A percentile compares a stretch with the other conserved stretches of the same genome.
Evolutionary conservation across 108 stramenopile genomes (phyloP).

Genomic region (Cyclotella baltica): DNA sequence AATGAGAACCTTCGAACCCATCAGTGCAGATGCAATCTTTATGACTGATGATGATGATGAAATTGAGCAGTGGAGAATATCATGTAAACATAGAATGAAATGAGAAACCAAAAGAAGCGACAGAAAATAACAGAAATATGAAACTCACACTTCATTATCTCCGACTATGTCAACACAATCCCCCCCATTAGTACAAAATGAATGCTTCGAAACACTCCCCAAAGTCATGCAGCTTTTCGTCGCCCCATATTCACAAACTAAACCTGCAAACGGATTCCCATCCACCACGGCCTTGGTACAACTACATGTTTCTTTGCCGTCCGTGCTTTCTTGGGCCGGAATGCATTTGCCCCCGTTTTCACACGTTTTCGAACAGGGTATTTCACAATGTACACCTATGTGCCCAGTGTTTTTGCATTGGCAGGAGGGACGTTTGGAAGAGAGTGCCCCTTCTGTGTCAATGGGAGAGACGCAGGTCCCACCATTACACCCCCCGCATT

Average conservation of each 20-base stretch:
- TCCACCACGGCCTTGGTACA: slow-evolving; percentile 51
- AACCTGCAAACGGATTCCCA: slow-evolving; percentile 54
- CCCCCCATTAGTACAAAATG: slow-evolving; percentile 74
- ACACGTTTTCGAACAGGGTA: slow-evolving; percentile 33
- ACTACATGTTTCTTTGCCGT: slow-evolving; percentile 31
- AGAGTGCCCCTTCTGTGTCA: slow-evolving; percentile 18
- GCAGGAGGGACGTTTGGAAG: slow-evolving; percentile 31
- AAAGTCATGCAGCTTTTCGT: slow-evolving; percentile 58
- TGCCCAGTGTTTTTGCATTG: slow-evolving; percentile 39
- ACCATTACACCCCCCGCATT: slow-evolving; percentile 46
- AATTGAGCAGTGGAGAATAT: not conserved
- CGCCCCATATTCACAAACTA: slow-evolving; percentile 54
- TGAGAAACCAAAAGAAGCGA: not conserved
- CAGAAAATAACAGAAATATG: not conserved
- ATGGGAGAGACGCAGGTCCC: slow-evolving; percentile 35
- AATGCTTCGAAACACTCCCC: slow-evolving; percentile 42
- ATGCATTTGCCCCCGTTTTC: slow-evolving; percentile 41
- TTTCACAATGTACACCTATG: slow-evolving; percentile 43
- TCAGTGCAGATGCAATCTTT: slow-evolving; percentile 34
- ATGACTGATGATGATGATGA: slow-evolving; percentile 8
- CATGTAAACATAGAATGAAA: not conserved
- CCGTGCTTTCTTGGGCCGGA: slow-evolving; percentile 9
- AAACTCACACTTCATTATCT: slow-evolving; percentile 37
- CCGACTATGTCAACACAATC: slow-evolving; percentile 47
- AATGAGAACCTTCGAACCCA: slow-evolving; percentile 46